Percentiles rank a stretch among this genome's conserved stretches.
Conservation (phyloP, 306 rosid species). For the Mimosa pudica region DNA sequence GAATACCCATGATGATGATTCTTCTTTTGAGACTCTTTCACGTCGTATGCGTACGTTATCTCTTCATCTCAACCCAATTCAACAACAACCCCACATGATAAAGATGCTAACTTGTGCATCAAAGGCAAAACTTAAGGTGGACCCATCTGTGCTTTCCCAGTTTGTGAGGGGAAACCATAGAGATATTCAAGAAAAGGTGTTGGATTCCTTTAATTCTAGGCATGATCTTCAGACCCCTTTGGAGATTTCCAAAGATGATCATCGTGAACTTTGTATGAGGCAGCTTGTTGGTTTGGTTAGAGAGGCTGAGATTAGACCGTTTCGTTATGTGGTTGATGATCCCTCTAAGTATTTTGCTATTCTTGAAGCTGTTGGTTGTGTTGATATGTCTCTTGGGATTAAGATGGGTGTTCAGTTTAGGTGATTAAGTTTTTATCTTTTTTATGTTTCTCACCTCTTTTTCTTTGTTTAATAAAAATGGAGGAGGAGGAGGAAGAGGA, state of each 20-base stretch:
- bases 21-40: slow-evolving; percentile 2
- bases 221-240: too few species aligned
- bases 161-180: too few species aligned
- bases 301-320: slow-evolving; percentile 75
- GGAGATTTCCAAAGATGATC: too few species aligned
- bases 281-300: slow-evolving; percentile 60
- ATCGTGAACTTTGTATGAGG: too few species aligned
- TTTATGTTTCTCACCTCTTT: not conserved
- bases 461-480: not conserved
- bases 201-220: too few species aligned
- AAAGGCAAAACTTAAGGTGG: slow-evolving; percentile 47
- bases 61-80: slow-evolving; percentile 57
- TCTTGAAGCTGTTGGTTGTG: slow-evolving; percentile 76
- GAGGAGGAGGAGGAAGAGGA: too few species aligned
- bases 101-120: slow-evolving; percentile 49
- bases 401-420: slow-evolving; percentile 95
- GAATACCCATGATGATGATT: slow-evolving; percentile 39
- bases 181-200: too few species aligned
- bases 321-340: slow-evolving; percentile 55
- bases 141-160: slow-evolving; percentile 15
- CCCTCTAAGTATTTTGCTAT: slow-evolving; percentile 78
- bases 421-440: slow-evolving; percentile 35
- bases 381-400: slow-evolving; percentile 89
- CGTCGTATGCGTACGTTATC: slow-evolving; percentile 64
- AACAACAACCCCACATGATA: slow-evolving; percentile 5